These are phyloP conservation scores for Solanum piurae DNA, from an alignment of 257 asterid genomes.

Conservation along the genomic window DNA sequence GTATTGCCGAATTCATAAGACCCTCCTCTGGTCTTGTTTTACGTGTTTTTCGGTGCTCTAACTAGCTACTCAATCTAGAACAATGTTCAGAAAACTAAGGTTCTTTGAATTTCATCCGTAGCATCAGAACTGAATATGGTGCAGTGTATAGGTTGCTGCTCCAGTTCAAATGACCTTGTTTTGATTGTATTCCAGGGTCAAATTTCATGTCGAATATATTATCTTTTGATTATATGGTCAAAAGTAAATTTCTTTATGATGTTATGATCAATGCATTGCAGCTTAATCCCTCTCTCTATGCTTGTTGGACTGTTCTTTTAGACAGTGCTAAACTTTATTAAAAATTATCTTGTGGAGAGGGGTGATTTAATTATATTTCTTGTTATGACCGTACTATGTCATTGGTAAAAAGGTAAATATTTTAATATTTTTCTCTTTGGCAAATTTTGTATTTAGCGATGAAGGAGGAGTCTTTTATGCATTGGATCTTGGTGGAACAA, in stretches of 20 bases:
- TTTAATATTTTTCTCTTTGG: neutral
- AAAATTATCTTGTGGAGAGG: neutral
- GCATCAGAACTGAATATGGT: neutral
- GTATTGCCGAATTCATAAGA: neutral
- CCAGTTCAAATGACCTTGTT: neutral
- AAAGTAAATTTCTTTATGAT: neutral
- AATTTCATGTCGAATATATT: neutral
- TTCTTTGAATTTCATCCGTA: neutral
- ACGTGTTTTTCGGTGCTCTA: neutral
- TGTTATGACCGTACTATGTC: neutral
- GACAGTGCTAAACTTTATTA: too few species aligned
- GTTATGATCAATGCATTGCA: neutral
- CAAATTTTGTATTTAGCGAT: conserved; percentile 28
- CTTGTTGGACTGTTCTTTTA: neutral
- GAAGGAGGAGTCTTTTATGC: conserved; percentile 92
- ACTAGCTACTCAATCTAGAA: neutral
- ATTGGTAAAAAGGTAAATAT: neutral
- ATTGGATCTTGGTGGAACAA: conserved; percentile 94
- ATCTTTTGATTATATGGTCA: neutral
- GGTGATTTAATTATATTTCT: neutral
- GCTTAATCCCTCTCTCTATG: neutral
- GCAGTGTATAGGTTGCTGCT: neutral
- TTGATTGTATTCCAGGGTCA: neutral
- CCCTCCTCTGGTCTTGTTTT: neutral
- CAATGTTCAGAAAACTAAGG: neutral